Evolutionary conservation across 2,329 filamentous ascomycete genomes (phyloP).

Genomic region (Teratosphaeriaceae sp.): DNA sequence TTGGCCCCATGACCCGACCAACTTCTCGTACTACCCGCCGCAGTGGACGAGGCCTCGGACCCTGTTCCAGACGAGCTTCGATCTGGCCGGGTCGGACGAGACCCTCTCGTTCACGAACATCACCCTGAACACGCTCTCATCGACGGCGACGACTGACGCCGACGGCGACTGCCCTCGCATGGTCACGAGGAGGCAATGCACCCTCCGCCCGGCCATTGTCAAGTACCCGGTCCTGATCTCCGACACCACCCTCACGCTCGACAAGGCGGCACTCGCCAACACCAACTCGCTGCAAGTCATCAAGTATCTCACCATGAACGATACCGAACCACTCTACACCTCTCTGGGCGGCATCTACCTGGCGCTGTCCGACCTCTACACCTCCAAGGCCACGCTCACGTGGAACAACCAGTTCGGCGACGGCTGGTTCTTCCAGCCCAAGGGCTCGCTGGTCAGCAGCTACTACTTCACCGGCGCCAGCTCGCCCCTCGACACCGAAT

Average conservation of each 20-base stretch:
- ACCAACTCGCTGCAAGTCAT: background rate
- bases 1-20: background rate
- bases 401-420: constrained; percentile 1
- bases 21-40: background rate
- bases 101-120: background rate
- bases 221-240: background rate
- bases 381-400: background rate
- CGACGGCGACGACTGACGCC: background rate
- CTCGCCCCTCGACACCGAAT: background rate
- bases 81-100: background rate
- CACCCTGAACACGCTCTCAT: background rate
- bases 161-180: background rate
- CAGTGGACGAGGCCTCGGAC: background rate
- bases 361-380: background rate
- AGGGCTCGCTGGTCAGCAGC: background rate
- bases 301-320: background rate
- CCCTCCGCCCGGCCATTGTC: background rate
- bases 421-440: background rate
- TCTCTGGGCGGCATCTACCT: background rate
- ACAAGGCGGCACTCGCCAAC: background rate
- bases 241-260: background rate
- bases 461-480: background rate
- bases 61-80: background rate
- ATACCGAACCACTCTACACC: background rate
- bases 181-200: background rate